A percentile compares a stretch with the other conserved stretches of the same genome.
Conservation (phyloP, 768 basidiomycete genomes). For the Clathrus columnatus region DNA sequence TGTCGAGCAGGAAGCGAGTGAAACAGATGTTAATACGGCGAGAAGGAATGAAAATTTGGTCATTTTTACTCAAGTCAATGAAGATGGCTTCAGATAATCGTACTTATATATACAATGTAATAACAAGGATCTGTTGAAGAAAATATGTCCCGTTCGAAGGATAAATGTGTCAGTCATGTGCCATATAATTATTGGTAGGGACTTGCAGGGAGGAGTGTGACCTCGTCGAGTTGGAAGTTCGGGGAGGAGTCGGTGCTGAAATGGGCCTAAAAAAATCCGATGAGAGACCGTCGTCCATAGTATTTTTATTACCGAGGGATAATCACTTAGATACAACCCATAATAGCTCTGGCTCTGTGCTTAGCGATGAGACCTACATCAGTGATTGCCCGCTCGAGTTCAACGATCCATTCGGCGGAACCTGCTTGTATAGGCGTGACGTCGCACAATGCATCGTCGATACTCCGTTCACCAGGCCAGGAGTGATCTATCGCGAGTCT, state of each 20-base stretch:
- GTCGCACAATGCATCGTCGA: neutral
- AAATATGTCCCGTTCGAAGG: too few species aligned
- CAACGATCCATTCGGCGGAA: neutral
- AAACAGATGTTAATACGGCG: neutral
- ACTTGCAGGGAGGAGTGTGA: neutral
- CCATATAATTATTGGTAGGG: neutral
- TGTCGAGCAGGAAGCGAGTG: neutral
- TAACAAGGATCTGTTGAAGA: neutral
- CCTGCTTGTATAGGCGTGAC: neutral
- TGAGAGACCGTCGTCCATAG: neutral
- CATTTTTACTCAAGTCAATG: neutral
- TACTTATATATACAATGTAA: neutral
- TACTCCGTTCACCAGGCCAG: neutral
- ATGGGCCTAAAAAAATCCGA: neutral
- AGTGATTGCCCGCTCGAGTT: neutral
- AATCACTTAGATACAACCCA: too few species aligned
- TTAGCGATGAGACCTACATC: too few species aligned
- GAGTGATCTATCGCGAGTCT: constrained; percentile 13
- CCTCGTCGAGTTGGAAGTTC: neutral
- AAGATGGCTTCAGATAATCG: neutral
- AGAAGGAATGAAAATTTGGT: neutral
- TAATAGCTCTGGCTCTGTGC: too few species aligned
- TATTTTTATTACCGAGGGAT: too few species aligned
- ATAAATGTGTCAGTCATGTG: too few species aligned
- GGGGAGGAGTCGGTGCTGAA: neutral